Evolutionary conservation across 345 rosid genomes (phyloP).

Genomic region (Capsella bursapastoris): DNA sequence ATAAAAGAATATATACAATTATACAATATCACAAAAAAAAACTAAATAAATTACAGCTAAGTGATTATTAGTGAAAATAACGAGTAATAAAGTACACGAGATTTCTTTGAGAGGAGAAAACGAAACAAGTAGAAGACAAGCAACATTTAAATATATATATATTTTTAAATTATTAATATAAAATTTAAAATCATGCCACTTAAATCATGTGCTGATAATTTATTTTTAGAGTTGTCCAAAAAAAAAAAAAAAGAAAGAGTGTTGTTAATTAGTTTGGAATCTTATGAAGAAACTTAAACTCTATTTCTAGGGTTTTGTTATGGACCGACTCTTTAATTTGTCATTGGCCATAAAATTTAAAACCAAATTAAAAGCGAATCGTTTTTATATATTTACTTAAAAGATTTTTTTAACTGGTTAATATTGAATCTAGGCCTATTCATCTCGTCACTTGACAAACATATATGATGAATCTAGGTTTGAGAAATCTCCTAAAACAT

Average conservation of each 20-base stretch:
- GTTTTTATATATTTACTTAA: neutral
- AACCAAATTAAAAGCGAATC: neutral
- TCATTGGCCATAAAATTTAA: constrained; percentile 5
- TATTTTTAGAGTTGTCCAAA: no score
- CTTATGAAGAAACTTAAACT: constrained; percentile 33
- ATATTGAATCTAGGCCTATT: neutral
- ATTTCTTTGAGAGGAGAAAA: constrained; percentile 44
- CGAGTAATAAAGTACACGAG: constrained; percentile 1
- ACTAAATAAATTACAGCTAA: neutral
- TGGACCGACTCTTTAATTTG: neutral
- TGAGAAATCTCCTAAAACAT: constrained; percentile 2
- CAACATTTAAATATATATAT: constrained; percentile 16
- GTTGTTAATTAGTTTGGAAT: constrained; percentile 19
- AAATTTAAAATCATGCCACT: constrained; percentile 26
- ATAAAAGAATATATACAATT: neutral
- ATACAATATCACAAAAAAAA: neutral
- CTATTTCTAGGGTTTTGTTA: constrained; percentile 21
- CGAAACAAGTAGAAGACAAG: constrained; percentile 46
- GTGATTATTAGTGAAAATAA: neutral
- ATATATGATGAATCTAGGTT: neutral
- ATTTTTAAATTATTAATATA: neutral
- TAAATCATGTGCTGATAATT: constrained; percentile 35
- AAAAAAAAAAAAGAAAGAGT: no score
- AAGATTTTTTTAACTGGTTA: neutral
- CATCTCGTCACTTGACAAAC: neutral